Evolutionary conservation across 768 basidiomycete genomes (phyloP).

Genomic region (Lentinula guzmanii): DNA sequence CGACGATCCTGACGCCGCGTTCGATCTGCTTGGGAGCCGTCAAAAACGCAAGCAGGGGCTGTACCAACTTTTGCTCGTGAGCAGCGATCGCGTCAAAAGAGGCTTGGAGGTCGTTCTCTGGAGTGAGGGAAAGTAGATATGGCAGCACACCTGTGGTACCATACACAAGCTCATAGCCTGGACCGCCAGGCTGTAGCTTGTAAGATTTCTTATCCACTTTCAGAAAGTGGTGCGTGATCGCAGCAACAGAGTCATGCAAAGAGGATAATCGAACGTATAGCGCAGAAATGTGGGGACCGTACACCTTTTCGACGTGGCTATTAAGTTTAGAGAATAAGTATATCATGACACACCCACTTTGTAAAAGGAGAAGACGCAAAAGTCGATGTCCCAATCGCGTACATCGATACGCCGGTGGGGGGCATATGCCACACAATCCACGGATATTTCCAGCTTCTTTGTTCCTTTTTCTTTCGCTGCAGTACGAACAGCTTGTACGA

Average conservation of each 20-base stretch:
- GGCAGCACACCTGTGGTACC: constrained; percentile 32
- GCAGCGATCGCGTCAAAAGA: constrained; percentile 2
- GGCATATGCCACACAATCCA: constrained; percentile 78
- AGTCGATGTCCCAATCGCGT: constrained; percentile 73
- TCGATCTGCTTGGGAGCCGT: neutral
- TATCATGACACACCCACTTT: constrained; percentile 50
- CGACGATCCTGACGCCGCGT: constrained; percentile 60
- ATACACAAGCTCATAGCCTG: constrained; percentile 36
- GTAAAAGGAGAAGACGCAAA: constrained; percentile 66
- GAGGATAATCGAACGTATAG: constrained; percentile 51
- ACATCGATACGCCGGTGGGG: constrained; percentile 71
- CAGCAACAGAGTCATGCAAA: constrained; percentile 45
- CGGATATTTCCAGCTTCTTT: constrained; percentile 55
- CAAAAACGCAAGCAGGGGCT: neutral
- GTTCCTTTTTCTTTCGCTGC: constrained; percentile 48
- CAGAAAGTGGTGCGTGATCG: constrained; percentile 71
- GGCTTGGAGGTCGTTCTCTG: constrained; percentile 37
- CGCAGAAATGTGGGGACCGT: constrained; percentile 66
- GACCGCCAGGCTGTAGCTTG: constrained; percentile 71
- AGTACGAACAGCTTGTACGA: constrained; percentile 44
- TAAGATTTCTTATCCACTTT: constrained; percentile 34
- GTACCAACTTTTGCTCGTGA: neutral
- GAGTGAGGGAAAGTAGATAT: constrained; percentile 59
- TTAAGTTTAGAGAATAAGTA: neutral
- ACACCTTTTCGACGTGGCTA: constrained; percentile 41